Base-by-base conservation (phyloP, 1,284 basidiomycete species). In the Moesziomyces sp. region DNA sequence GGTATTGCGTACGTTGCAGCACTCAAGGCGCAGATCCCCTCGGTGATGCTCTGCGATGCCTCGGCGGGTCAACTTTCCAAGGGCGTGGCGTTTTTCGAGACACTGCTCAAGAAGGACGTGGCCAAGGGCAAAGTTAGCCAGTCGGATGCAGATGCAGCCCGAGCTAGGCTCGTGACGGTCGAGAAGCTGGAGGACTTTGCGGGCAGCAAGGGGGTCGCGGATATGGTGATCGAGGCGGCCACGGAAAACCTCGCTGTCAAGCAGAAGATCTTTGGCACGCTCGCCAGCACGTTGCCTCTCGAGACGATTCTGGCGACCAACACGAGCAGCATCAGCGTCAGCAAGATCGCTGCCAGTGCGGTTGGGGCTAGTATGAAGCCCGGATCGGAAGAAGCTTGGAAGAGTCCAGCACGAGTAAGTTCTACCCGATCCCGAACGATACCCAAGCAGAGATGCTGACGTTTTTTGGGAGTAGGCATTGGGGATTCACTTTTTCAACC, bases 401-500 rank as follows among this genome's bases (percentile, higher is more conserved):
- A 77, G 43, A 61, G 74, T 46, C 73, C 77, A 21, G 55, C 60
- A 19, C 55, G 76, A 23, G 76, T 72, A 58, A 61, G 69, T 76
- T 13, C 21, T 21, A n/a, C n/a, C n/a, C n/a, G n/a, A n/a, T n/a
- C n/a, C n/a, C n/a, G n/a, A 21, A 21, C 21, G 21, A 18, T 28
- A 28, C 26, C 54, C 48, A 34, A 13, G 30, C 11, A 13, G 30
- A 34, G 30, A 34, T 34, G 30, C 30, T 34, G 30, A 34, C 13
- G 30, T 8, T 34, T 34, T 30, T 34, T 2, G 9, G 30, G 30
- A 45, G 19, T 45, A 71, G 67, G 74, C 76, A 10, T 50, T 83
- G 34, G 92, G 93, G 14, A 86, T 96, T 46, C 94, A 97, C 85
- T 97, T 95, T 86, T 97, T 97, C 87, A 97, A 97, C 83, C 94